These are phyloP conservation scores for Podaxis pistillaris DNA, from an alignment of 768 basidiomycete species.

Conservation along the genomic window DNA sequence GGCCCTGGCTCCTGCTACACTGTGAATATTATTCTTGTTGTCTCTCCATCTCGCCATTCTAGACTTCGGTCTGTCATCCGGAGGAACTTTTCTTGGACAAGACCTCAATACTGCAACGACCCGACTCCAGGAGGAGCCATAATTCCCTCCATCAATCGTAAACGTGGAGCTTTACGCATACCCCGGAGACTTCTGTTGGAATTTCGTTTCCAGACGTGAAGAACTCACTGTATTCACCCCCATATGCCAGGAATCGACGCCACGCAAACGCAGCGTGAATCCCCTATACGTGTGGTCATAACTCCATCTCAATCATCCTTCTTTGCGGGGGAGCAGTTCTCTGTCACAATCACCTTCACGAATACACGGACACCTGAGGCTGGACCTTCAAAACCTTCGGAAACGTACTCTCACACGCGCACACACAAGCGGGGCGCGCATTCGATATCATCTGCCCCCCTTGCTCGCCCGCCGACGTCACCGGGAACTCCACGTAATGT, in stretches of 20 bases:
- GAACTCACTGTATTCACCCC: background rate
- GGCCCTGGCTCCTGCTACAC: background rate
- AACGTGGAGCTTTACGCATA: background rate
- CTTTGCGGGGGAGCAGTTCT: conserved; percentile 89
- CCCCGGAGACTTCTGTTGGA: too few species aligned
- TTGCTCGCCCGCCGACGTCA: conserved; percentile 80
- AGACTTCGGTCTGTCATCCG: background rate
- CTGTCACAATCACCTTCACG: conserved; percentile 82
- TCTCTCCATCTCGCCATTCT: background rate
- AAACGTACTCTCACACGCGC: conserved; percentile 15
- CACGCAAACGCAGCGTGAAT: background rate
- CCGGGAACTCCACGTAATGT: conserved; percentile 56
- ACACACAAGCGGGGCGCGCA: conserved; percentile 66
- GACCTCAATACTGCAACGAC: background rate
- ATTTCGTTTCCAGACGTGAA: background rate
- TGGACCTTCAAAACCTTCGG: conserved; percentile 27
- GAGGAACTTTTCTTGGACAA: too few species aligned
- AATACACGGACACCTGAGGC: conserved; percentile 65
- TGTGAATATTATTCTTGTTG: background rate
- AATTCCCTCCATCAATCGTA: background rate
- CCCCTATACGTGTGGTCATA: conserved; percentile 58
- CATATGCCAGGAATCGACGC: conserved; percentile 6
- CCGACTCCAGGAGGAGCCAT: background rate
- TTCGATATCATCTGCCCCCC: conserved; percentile 79
- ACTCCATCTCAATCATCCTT: conserved; percentile 84